These are phyloP conservation scores for Brassica nigra DNA, from an alignment of 345 rosid species.

Conservation along the genomic window DNA sequence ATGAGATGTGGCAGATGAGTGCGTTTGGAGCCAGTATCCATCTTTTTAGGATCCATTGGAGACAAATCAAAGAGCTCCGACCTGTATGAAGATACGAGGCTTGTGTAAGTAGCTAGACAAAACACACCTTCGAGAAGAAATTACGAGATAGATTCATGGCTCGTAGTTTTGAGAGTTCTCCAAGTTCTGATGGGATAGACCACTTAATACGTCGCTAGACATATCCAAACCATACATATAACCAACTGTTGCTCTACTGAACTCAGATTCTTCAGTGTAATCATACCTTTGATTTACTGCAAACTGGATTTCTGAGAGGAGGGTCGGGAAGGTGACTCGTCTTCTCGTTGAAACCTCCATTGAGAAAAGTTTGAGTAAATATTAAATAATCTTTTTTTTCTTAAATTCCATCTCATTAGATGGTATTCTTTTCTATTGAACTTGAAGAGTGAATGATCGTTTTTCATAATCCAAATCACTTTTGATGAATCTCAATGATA, in stretches of 20 bases:
- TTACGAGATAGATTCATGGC: background rate
- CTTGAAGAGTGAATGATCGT: no score
- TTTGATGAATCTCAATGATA: no score
- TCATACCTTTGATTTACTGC: background rate
- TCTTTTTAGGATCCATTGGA: constrained; percentile 1
- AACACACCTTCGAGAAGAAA: background rate
- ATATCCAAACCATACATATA: background rate
- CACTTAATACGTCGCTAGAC: background rate
- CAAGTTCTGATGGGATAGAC: background rate
- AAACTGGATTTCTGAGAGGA: background rate
- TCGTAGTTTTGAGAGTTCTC: background rate
- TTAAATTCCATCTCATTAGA: no score
- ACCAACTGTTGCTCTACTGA: background rate
- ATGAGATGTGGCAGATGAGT: constrained; percentile 9
- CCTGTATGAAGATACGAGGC: background rate
- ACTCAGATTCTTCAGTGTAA: background rate
- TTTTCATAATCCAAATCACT: no score
- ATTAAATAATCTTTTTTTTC: no score
- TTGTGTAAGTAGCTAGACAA: background rate
- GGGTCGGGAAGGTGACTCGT: no score
- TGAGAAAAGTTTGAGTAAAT: no score
- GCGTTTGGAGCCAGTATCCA: background rate
- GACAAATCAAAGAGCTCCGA: background rate
- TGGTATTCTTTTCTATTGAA: no score
- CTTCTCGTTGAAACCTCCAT: no score